phyloP scores from a whole-genome alignment of 2,329 filamentous ascomycete species.

The Fusarium transvaalense region DNA sequence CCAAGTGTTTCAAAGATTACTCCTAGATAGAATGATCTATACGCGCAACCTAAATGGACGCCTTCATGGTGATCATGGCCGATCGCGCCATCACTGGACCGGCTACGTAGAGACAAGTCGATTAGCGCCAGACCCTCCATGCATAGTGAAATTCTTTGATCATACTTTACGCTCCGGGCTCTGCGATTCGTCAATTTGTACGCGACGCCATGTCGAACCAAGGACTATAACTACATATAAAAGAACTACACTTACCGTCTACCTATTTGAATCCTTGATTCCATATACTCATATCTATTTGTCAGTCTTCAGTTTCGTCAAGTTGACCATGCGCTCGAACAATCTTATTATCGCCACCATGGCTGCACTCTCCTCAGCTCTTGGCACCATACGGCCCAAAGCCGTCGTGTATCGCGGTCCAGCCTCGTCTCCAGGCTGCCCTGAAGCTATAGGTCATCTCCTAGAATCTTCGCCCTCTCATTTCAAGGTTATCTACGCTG shows the following conservation, averaged over 20 bases:
- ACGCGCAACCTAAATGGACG: not conserved
- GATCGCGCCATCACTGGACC: not conserved
- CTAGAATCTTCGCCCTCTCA: not conserved
- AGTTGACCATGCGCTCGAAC: not conserved
- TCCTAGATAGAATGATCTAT: not conserved
- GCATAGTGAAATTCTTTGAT: not conserved
- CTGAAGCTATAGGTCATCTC: not conserved
- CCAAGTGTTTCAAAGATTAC: fast-evolving
- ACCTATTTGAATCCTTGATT: too few species aligned
- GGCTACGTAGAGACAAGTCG: not conserved
- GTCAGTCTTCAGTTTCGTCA: fast-evolving
- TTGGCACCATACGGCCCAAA: not conserved
- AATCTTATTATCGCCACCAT: not conserved
- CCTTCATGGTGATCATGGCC: not conserved
- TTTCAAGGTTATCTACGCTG: slow-evolving; percentile 9
- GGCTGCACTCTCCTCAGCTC: not conserved
- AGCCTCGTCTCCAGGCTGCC: slow-evolving; percentile 10
- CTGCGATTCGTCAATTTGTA: not conserved
- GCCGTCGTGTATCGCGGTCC: slow-evolving; percentile 21
- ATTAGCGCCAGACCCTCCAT: not conserved
- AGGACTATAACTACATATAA: not conserved
- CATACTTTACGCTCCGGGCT: not conserved
- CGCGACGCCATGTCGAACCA: not conserved
- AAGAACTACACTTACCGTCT: not conserved
- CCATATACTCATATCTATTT: not conserved